Evolutionary conservation across 2,329 filamentous ascomycete species (phyloP).

Genomic region (Cordyceps tenuipes): DNA sequence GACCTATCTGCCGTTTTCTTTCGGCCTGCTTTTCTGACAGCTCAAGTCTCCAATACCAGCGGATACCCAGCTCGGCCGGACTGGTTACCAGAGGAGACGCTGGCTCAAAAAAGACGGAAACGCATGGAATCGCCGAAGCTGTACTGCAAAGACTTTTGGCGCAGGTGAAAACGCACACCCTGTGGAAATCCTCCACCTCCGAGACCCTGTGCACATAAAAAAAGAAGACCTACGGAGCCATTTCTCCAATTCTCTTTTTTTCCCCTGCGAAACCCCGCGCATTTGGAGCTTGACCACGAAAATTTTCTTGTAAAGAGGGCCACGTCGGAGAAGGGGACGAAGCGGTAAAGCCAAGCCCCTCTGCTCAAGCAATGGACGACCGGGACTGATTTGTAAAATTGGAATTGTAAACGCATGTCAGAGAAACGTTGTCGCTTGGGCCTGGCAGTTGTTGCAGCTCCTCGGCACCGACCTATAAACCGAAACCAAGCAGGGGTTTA

Average conservation of each 20-base stretch:
- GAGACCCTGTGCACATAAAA: not conserved
- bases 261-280: not conserved
- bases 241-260: not conserved
- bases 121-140: not conserved
- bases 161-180: not conserved
- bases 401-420: not conserved
- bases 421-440: not conserved
- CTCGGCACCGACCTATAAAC: not conserved
- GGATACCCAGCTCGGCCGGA: not conserved
- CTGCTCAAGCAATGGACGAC: not conserved
- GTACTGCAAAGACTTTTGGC: not conserved
- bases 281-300: not conserved
- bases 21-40: not conserved
- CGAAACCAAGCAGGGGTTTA: not conserved
- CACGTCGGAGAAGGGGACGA: not conserved
- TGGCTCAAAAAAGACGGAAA: not conserved
- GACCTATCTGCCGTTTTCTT: too few species aligned
- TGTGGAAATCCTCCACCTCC: slow-evolving; percentile 9
- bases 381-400: not conserved
- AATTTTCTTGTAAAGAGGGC: slow-evolving; percentile 1
- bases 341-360: slow-evolving; percentile 6
- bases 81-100: not conserved
- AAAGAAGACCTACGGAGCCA: slow-evolving; percentile 3
- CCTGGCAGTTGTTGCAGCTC: not conserved
- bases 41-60: not conserved